Percentiles rank a stretch among this genome's conserved stretches.
phyloP scores from a whole-genome alignment of 2,329 filamentous ascomycete species.

The Fusarium transvaalense region DNA sequence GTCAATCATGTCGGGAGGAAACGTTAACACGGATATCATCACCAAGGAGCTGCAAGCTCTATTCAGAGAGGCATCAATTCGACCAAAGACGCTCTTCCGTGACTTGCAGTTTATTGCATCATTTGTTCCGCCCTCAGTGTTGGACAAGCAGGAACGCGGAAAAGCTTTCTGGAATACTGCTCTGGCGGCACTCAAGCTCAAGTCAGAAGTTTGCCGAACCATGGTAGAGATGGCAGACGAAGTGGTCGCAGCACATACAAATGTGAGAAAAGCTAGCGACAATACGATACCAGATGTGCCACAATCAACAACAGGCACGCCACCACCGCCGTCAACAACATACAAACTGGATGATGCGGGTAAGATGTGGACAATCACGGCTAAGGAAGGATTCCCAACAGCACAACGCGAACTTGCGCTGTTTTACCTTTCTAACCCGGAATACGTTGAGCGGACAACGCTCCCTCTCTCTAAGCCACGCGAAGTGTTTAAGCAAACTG shows the following conservation, averaged over 20 bases:
- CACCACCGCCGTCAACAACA: constrained; percentile 66
- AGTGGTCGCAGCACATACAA: constrained; percentile 71
- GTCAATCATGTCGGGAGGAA: constrained; percentile 62
- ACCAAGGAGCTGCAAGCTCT: constrained; percentile 75
- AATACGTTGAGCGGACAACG: constrained; percentile 83
- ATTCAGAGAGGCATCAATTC: constrained; percentile 74
- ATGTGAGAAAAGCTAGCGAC: constrained; percentile 65
- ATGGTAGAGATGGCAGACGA: constrained; percentile 75
- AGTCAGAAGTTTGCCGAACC: constrained; percentile 86
- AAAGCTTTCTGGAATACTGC: constrained; percentile 94
- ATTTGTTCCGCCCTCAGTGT: constrained; percentile 70
- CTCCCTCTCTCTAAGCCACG: constrained; percentile 85
- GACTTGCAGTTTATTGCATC: constrained; percentile 81
- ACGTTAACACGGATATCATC: constrained; percentile 72
- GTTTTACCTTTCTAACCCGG: constrained; percentile 92
- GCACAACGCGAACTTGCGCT: constrained; percentile 94
- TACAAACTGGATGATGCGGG: constrained; percentile 85
- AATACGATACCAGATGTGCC: constrained; percentile 48
- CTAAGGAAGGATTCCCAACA: constrained; percentile 85
- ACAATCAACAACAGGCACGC: constrained; percentile 56
- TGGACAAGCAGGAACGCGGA: constrained; percentile 72
- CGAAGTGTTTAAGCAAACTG: constrained; percentile 90
- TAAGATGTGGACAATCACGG: constrained; percentile 91
- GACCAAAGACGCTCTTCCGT: constrained; percentile 84
- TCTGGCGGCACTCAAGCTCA: constrained; percentile 87